A percentile compares a stretch with the other conserved stretches of the same genome.
phyloP scores from a whole-genome alignment of 176 grass and related monocot genomes.

The Oryza rufipogon region DNA sequence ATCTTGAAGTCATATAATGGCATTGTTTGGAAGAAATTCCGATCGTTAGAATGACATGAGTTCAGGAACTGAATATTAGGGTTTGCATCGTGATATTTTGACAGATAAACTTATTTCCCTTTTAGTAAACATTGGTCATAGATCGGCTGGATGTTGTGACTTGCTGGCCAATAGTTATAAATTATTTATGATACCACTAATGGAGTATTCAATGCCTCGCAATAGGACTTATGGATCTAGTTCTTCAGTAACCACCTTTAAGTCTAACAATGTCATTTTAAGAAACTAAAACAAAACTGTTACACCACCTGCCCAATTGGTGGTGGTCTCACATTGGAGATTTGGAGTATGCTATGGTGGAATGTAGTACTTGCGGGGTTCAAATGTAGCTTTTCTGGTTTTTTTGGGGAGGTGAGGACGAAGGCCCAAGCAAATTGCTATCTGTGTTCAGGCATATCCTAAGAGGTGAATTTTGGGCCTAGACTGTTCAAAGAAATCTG shows the following conservation, averaged over 20 bases:
- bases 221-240: not conserved
- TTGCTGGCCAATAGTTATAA: not conserved
- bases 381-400: not conserved
- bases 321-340: not conserved
- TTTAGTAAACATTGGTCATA: not conserved
- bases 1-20: not conserved
- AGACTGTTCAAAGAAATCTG: not conserved
- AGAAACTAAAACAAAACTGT: slow-evolving; percentile 4
- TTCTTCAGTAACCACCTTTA: not conserved
- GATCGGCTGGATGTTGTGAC: not conserved
- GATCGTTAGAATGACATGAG: not conserved
- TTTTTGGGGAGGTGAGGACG: not conserved
- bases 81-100: not conserved
- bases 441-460: not conserved
- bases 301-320: not conserved
- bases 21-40: not conserved
- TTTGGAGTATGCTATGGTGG: not conserved
- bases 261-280: slow-evolving; percentile 4
- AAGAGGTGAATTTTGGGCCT: not conserved
- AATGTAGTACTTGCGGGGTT: too few species aligned
- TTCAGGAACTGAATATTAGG: not conserved
- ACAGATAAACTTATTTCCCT: not conserved
- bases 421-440: not conserved
- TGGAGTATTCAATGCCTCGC: not conserved
- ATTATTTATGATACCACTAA: not conserved